Conservation (phyloP, 2,329 filamentous ascomycete genomes). For the Teratosphaeria zuluensis region DNA sequence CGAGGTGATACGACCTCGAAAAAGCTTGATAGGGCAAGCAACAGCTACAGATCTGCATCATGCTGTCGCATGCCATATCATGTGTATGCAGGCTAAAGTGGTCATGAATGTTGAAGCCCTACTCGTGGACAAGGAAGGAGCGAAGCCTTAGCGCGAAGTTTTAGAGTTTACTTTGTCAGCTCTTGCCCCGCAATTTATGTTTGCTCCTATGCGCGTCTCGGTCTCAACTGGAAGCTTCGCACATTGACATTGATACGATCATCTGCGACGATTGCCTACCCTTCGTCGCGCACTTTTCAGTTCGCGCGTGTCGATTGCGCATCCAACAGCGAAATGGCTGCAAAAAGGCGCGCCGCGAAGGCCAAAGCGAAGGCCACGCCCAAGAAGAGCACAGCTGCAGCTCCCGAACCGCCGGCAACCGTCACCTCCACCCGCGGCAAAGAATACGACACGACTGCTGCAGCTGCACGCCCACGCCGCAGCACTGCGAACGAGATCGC, state of each 20-base stretch:
- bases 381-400: slow-evolving; percentile 1
- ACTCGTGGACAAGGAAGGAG: neutral
- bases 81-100: no score
- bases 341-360: neutral
- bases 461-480: slow-evolving; percentile 15
- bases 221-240: neutral
- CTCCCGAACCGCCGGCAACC: slow-evolving; percentile 2
- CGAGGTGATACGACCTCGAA: no score
- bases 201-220: neutral
- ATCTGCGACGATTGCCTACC: neutral
- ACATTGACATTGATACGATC: neutral
- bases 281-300: neutral
- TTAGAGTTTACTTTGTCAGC: neutral
- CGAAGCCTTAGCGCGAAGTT: neutral
- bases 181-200: neutral
- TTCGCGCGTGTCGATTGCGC: neutral
- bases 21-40: no score
- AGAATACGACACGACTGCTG: slow-evolving; percentile 20
- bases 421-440: slow-evolving; percentile 16
- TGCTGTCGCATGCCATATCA: no score
- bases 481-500: neutral
- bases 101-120: no score
- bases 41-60: no score
- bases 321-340: neutral
- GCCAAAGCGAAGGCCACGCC: slow-evolving; percentile 9